Evolutionary conservation across 2,329 filamentous ascomycete species (phyloP).

Genomic region (Curvularia eragrostidis): DNA sequence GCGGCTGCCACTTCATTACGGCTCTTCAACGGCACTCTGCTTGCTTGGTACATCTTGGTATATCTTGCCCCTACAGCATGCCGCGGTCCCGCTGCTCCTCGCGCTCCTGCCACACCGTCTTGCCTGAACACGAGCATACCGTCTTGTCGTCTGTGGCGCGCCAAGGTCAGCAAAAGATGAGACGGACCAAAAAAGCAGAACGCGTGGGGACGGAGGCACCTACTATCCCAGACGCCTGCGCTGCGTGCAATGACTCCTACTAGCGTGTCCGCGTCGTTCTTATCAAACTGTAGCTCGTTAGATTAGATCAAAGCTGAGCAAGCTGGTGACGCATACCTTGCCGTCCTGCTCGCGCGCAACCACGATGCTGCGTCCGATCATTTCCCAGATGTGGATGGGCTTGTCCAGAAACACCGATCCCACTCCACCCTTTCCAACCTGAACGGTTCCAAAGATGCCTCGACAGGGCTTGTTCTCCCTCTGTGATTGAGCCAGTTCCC

Average conservation of each 20-base stretch:
- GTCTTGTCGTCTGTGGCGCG: conserved; percentile 76
- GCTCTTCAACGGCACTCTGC: conserved; percentile 29
- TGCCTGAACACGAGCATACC: conserved; percentile 95
- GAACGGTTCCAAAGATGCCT: conserved; percentile 75
- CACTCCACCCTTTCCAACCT: conserved; percentile 76
- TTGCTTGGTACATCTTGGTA: conserved; percentile 28
- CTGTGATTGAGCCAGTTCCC: conserved; percentile 63
- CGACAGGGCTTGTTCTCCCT: conserved; percentile 58
- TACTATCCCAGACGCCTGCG: conserved; percentile 89
- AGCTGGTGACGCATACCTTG: conserved; percentile 37
- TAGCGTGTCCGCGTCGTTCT: conserved; percentile 81
- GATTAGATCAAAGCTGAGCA: conserved; percentile 53
- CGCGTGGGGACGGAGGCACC: conserved; percentile 21
- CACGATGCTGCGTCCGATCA: conserved; percentile 92
- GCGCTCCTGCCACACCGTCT: conserved; percentile 97
- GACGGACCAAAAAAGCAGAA: background rate
- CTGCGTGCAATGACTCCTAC: conserved; percentile 94
- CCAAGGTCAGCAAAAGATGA: conserved; percentile 9
- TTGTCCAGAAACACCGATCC: conserved; percentile 83
- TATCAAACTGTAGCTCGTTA: conserved; percentile 32
- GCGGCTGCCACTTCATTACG: conserved; percentile 23
- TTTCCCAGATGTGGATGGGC: conserved; percentile 89
- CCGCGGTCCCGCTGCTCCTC: conserved; percentile 87
- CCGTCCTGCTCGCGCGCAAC: conserved; percentile 73
- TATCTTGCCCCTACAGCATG: conserved; percentile 70